Evolutionary conservation across 305 asterid genomes (phyloP).

Genomic region (Stenogyne calaminthoides): DNA sequence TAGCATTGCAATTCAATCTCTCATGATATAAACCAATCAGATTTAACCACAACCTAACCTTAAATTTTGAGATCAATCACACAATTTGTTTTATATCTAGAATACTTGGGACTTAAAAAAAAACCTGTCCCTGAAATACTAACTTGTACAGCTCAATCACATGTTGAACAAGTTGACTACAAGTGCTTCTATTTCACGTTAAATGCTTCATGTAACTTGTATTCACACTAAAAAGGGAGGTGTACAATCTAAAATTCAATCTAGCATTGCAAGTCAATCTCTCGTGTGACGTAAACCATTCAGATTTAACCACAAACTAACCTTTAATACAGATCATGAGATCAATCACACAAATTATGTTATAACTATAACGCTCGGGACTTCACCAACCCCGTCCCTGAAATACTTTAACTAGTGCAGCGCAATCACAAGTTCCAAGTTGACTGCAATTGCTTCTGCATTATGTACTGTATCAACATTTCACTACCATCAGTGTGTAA

Average conservation of each 20-base stretch:
- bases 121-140: background rate
- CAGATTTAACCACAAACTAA: conserved; percentile 2
- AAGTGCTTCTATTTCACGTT: background rate
- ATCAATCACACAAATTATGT: background rate
- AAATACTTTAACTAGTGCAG: background rate
- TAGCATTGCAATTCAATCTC: background rate
- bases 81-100: background rate
- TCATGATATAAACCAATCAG: background rate
- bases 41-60: background rate
- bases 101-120: background rate
- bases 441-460: background rate
- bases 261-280: background rate
- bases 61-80: background rate
- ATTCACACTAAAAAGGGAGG: background rate
- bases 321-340: background rate
- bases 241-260: background rate
- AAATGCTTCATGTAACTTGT: background rate
- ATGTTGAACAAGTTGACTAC: background rate
- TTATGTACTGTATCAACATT: background rate
- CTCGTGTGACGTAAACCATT: background rate
- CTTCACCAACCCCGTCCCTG: background rate
- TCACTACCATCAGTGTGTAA: background rate
- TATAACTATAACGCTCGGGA: background rate
- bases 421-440: background rate
- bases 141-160: background rate